phyloP scores from a whole-genome alignment of 495 filamentous ascomycete species.

The Xylaria flabelliformis region DNA sequence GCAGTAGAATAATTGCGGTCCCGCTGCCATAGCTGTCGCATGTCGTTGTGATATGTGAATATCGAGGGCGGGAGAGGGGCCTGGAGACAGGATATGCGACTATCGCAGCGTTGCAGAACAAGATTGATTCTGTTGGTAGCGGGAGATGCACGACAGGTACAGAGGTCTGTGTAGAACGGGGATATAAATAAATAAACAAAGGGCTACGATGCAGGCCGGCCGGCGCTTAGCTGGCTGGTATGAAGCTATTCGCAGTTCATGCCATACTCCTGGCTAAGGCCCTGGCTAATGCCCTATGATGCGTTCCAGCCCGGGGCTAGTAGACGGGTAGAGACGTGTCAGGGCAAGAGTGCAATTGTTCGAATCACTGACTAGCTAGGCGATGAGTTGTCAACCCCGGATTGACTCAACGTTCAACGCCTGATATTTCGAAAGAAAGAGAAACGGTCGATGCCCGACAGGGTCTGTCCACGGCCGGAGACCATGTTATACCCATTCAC shows the following conservation, averaged over 20 bases:
- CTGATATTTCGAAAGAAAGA: slow-evolving; percentile 35
- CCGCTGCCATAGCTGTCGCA: slow-evolving; percentile 57
- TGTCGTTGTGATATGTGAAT: slow-evolving; percentile 40
- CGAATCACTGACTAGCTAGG: slow-evolving; percentile 19
- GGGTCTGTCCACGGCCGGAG: slow-evolving; percentile 35
- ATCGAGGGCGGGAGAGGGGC: slow-evolving; percentile 15
- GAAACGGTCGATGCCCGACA: slow-evolving; percentile 33
- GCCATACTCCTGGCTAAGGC: slow-evolving; percentile 21
- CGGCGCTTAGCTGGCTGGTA: slow-evolving; percentile 32
- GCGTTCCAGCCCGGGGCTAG: slow-evolving; percentile 29
- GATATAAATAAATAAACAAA: slow-evolving; percentile 27
- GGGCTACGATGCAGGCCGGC: slow-evolving; percentile 18
- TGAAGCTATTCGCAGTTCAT: slow-evolving; percentile 44
- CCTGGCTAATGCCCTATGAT: slow-evolving; percentile 2
- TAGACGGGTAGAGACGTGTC: slow-evolving; percentile 32
- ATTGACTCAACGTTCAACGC: slow-evolving; percentile 31
- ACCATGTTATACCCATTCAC: slow-evolving; percentile 40
- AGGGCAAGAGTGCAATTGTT: slow-evolving; percentile 16
- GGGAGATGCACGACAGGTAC: slow-evolving; percentile 14
- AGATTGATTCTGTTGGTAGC: slow-evolving; percentile 13
- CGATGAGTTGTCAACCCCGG: slow-evolving; percentile 29
- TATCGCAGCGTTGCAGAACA: slow-evolving; percentile 28
- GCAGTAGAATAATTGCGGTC: slow-evolving; percentile 55
- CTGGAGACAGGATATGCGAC: slow-evolving; percentile 14
- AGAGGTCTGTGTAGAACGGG: slow-evolving; percentile 26